Percentiles rank a stretch among this genome's conserved stretches.
phyloP scores from a whole-genome alignment of 75 land plant species.

The Adiantum capillusveneris region DNA sequence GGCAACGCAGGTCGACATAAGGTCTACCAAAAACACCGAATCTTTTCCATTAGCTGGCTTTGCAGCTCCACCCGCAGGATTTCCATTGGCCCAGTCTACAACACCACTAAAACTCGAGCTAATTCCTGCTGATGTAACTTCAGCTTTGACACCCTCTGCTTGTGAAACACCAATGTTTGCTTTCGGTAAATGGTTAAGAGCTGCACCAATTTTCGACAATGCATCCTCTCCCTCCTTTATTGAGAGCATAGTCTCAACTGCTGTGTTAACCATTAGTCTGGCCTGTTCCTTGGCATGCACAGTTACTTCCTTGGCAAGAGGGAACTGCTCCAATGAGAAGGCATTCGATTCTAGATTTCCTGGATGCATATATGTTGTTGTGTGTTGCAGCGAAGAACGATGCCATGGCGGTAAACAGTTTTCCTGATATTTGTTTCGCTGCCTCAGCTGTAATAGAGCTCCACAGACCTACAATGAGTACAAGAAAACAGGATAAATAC shows the following conservation, averaged over 20 bases:
- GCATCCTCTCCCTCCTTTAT: conserved; percentile 45
- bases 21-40: conserved; percentile 47
- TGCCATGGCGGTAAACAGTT: conserved; percentile 34
- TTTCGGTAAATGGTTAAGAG: conserved; percentile 38
- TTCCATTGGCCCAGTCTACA: conserved; percentile 10
- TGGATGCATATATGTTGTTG: conserved; percentile 5
- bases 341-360: conserved; percentile 22
- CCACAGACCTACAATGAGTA: conserved; percentile 66
- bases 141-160: conserved; percentile 18
- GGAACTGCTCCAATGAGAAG: conserved; percentile 29
- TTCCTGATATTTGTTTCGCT: conserved; percentile 61
- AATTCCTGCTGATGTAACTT: conserved; percentile 14
- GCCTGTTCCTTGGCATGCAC: conserved; percentile 63
- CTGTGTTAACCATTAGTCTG: conserved; percentile 56
- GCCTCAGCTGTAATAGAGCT: conserved; percentile 50
- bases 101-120: conserved; percentile 9
- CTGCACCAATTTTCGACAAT: conserved; percentile 39
- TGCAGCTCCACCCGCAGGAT: conserved; percentile 18
- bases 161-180: conserved; percentile 19
- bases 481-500: too few species aligned
- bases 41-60: conserved; percentile 20
- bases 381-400: conserved; percentile 18
- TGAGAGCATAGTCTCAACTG: conserved; percentile 62
- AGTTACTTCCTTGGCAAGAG: conserved; percentile 54
- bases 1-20: conserved; percentile 77